A percentile compares a stretch with the other conserved stretches of the same genome.
Evolutionary conservation across 192 early-diverging fungal species (phyloP).

Genomic region (Podila epigama): DNA sequence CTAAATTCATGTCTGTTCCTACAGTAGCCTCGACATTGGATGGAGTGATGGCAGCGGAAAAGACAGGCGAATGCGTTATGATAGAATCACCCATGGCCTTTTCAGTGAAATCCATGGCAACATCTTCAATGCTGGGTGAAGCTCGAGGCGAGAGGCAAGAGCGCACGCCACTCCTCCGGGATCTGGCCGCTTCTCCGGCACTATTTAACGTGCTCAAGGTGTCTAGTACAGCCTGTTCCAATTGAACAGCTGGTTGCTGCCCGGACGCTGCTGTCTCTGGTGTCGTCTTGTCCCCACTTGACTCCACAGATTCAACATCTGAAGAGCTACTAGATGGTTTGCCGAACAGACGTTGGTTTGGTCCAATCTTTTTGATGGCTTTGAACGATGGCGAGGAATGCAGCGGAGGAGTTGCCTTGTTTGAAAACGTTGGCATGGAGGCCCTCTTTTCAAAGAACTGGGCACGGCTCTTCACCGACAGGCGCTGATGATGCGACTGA

Average conservation of each 20-base stretch:
- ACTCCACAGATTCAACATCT: not conserved
- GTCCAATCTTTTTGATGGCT: not conserved
- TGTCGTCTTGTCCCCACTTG: too few relatives aligned
- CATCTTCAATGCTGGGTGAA: not conserved
- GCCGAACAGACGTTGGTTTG: not conserved
- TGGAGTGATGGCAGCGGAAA: not conserved
- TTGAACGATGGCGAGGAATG: constrained; percentile 1
- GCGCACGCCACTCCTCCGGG: not conserved
- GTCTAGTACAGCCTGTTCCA: not conserved
- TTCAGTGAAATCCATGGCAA: too few relatives aligned
- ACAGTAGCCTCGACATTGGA: not conserved
- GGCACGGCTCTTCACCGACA: constrained; percentile 16
- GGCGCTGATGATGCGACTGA: too few relatives aligned
- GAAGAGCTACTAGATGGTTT: not conserved
- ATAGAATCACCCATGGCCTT: too few relatives aligned
- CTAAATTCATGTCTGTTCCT: too few relatives aligned
- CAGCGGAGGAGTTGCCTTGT: not conserved
- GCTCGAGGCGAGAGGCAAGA: not conserved
- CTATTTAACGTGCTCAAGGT: constrained; percentile 17
- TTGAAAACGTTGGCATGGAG: not conserved
- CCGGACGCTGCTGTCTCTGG: not conserved
- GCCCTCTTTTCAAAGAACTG: constrained; percentile 17
- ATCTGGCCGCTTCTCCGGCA: constrained; percentile 27
- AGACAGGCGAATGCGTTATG: not conserved
- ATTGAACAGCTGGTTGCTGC: not conserved